Conservation (phyloP, 495 filamentous ascomycete species). For the Penicillium soppii region DNA sequence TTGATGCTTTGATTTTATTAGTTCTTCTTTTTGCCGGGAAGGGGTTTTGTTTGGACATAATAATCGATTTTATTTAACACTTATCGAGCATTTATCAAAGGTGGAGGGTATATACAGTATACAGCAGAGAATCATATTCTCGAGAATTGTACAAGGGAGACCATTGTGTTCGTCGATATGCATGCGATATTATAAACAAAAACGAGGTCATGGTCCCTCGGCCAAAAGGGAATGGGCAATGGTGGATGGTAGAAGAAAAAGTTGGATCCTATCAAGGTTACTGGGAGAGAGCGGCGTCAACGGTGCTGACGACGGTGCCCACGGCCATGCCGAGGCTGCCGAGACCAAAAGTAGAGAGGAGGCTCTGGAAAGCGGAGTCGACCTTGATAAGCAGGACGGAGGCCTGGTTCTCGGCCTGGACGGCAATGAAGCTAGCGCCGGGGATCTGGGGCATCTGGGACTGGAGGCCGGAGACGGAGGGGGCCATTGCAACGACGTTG, state of each 20-base stretch:
- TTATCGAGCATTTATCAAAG: neutral
- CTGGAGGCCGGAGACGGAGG: conserved; percentile 11
- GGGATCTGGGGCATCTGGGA: conserved; percentile 6
- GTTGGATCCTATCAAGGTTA: conserved; percentile 23
- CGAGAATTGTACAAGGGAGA: conserved; percentile 14
- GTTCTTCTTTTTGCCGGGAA: neutral
- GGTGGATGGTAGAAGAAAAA: conserved; percentile 20
- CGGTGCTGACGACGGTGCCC: conserved; percentile 18
- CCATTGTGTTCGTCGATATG: conserved; percentile 21
- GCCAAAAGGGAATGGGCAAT: conserved; percentile 13
- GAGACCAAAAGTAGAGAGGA: conserved; percentile 24
- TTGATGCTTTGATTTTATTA: neutral
- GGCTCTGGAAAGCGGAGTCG: conserved; percentile 12
- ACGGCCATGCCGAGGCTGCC: conserved; percentile 11
- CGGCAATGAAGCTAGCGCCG: conserved; percentile 19
- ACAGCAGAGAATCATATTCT: conserved; percentile 13
- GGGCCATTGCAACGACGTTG: conserved; percentile 14
- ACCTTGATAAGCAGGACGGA: conserved; percentile 25
- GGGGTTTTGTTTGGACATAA: neutral
- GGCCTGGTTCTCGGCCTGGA: conserved; percentile 14
- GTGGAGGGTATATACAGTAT: conserved; percentile 20
- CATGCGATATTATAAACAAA: conserved; percentile 10
- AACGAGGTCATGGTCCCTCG: conserved; percentile 6
- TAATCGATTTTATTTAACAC: neutral
- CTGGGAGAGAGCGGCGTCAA: neutral